phyloP scores from a whole-genome alignment of 306 rosid species.

The Corylus heterophylla region DNA sequence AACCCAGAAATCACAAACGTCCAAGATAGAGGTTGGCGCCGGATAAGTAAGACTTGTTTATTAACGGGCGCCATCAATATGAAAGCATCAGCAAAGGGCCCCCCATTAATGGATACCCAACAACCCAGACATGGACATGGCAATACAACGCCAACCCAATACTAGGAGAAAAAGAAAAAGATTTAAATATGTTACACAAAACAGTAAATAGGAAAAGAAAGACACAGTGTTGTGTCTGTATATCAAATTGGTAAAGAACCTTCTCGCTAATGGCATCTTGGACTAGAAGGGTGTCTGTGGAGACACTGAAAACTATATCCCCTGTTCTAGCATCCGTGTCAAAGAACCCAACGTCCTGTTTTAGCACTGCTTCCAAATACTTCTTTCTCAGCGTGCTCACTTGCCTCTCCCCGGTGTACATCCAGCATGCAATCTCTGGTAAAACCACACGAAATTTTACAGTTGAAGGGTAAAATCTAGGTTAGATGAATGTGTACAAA shows the following conservation, averaged over 20 bases:
- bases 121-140: constrained; percentile 14
- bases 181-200: not conserved
- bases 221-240: not conserved
- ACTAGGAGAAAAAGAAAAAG: not conserved
- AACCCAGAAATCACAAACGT: not conserved
- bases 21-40: constrained; percentile 17
- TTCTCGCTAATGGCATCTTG: constrained; percentile 99
- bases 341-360: constrained; percentile 96
- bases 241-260: constrained; percentile 43
- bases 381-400: constrained; percentile 91
- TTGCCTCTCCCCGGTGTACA: constrained; percentile 97
- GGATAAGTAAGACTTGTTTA: constrained; percentile 17
- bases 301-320: constrained; percentile 93
- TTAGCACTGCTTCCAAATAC: constrained; percentile 88
- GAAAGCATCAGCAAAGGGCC: not conserved
- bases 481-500: not conserved
- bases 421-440: constrained; percentile 97
- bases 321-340: constrained; percentile 99
- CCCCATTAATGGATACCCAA: constrained; percentile 26
- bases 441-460: not conserved
- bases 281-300: constrained; percentile 93
- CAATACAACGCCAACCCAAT: constrained; percentile 11
- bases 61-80: constrained; percentile 21
- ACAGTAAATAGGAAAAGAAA: not conserved
- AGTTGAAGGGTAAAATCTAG: not conserved